phyloP scores from a whole-genome alignment of 345 rosid genomes.

The Eucalyptus brandiana region DNA sequence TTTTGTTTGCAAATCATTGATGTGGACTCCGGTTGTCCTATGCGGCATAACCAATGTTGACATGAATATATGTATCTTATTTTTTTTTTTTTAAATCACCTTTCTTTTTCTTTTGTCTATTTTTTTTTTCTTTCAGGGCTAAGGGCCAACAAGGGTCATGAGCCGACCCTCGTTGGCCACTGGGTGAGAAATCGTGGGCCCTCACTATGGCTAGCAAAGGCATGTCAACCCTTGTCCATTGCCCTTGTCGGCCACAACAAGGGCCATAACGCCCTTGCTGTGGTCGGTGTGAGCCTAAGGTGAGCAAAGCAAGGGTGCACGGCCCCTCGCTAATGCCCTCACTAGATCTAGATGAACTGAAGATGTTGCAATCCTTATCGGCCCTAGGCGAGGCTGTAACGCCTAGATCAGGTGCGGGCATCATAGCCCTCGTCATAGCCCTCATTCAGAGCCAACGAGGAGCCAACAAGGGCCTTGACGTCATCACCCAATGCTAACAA shows the following conservation, averaged over 20 bases:
- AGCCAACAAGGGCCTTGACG: accelerated
- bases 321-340: accelerated
- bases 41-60: accelerated
- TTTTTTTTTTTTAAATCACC: too few species aligned
- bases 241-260: neutral
- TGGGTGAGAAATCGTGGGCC: neutral
- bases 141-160: neutral
- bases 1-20: accelerated
- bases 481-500: accelerated
- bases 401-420: accelerated
- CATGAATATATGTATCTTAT: neutral
- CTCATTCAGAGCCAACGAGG: accelerated
- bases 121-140: neutral
- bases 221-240: neutral
- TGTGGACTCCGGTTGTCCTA: accelerated
- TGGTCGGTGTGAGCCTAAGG: neutral
- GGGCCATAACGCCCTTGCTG: neutral
- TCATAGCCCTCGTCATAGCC: too few species aligned
- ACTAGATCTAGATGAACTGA: neutral
- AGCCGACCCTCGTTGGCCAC: accelerated
- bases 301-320: neutral
- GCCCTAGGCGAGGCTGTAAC: neutral
- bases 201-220: neutral
- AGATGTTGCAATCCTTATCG: neutral
- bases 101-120: too few species aligned